Evolutionary conservation across 345 rosid species (phyloP), one percentile per base, ranked within the genome.

Genomic region (Aquilaria malaccensis): DNA sequence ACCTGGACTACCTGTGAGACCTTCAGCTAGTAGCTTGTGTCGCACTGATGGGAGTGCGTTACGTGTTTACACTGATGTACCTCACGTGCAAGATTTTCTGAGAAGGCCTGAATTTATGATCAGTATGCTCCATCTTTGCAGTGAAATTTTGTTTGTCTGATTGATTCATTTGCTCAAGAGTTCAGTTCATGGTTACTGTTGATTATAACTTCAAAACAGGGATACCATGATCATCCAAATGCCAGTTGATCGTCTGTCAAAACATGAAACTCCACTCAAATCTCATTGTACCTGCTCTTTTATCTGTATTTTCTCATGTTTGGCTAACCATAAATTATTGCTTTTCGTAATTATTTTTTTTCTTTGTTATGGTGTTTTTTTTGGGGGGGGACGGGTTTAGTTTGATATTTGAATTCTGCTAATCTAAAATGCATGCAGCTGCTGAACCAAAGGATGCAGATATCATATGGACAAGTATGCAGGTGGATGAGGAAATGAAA

Each of bases 381-480:
- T 13, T 43, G 32, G 22, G 22, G 22, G 22, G 22, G 22, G 22
- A 0, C 0, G 15, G 15, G 15, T 45, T 45, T 11, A 13, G 50
- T 14, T 30, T 43, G 30, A 10, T 60, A 9, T 46, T 58, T 11
- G 52, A 53, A 59, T 51, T 52, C 22, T 3, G 32, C 2, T 54
- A 7, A 56, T 60, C 1, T 10, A 9, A 33, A 14, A 67, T 65
- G 43, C 61, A 69, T 50, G 52, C 84, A 93, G 97, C 94, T 62
- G 76, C 75, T 49, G 96, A 93, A 56, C 79, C 82, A 14, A 87
- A 81, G 80, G 91, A 76, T 50, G 97, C 97, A 61, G 85, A 89
- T 80, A 85, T 93, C 69, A 81, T 93, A 78, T 93, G 97, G 98
- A 84, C 97, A 11, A 71, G 97, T 64, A 58, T 79, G 74, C 98